Evolutionary conservation across 148 eudicot genomes (phyloP).

Genomic region (Heliosperma pusillum): DNA sequence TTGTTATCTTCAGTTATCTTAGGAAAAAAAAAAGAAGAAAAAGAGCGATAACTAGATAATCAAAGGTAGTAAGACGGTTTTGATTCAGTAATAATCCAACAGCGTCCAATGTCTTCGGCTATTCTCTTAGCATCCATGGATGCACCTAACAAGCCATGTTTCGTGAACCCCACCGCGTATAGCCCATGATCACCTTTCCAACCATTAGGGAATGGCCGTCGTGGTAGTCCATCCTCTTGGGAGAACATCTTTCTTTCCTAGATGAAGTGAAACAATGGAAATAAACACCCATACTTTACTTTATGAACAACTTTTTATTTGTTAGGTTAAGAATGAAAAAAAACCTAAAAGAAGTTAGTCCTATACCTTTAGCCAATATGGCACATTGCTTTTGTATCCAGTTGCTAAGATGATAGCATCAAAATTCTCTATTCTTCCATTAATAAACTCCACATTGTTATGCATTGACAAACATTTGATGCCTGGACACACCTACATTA

Average conservation of each 20-base stretch:
- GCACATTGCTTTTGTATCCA: conserved; percentile 86
- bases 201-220: conserved; percentile 65
- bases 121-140: conserved; percentile 65
- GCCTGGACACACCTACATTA: conserved; percentile 46
- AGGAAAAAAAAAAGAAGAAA: too few species aligned
- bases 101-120: conserved; percentile 49
- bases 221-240: conserved; percentile 63
- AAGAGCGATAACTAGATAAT: neutral
- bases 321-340: neutral
- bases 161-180: conserved; percentile 88
- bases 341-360: neutral
- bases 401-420: conserved; percentile 87
- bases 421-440: conserved; percentile 55
- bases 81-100: conserved; percentile 41
- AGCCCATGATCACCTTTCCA: conserved; percentile 80
- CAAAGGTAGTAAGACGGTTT: conserved; percentile 28
- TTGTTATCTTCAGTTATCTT: neutral
- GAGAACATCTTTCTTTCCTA: conserved; percentile 76
- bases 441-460: conserved; percentile 52
- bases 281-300: conserved; percentile 14
- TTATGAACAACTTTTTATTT: conserved; percentile 9
- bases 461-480: conserved; percentile 33
- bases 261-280: neutral
- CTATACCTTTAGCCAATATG: conserved; percentile 85
- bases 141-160: conserved; percentile 82